These are phyloP conservation scores for Pseudogymnoascus sp. DNA, from an alignment of 2,329 filamentous ascomycete species.

Conservation along the genomic window DNA sequence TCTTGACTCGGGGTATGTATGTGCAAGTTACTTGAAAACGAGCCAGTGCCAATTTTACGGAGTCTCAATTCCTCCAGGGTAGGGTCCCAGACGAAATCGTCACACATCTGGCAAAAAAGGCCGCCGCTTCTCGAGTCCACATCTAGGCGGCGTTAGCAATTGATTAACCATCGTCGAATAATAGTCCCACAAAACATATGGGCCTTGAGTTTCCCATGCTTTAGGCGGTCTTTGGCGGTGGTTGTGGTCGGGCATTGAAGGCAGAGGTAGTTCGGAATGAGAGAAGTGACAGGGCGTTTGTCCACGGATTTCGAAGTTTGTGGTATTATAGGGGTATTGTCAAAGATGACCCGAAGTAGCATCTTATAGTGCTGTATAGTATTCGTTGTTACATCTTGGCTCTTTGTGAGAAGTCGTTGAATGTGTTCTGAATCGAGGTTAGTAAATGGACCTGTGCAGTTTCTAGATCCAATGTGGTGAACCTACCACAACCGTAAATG, in stretches of 20 bases:
- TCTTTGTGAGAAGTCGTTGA: constrained; percentile 55
- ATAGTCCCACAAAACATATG: constrained; percentile 62
- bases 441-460: constrained; percentile 25
- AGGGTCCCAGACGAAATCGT: constrained; percentile 76
- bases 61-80: constrained; percentile 68
- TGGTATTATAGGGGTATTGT: constrained; percentile 54
- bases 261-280: constrained; percentile 64
- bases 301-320: constrained; percentile 56
- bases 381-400: constrained; percentile 56
- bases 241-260: constrained; percentile 65
- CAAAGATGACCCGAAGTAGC: constrained; percentile 62
- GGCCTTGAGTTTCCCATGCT: constrained; percentile 60
- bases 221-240: constrained; percentile 54
- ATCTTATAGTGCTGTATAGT: constrained; percentile 66
- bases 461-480: background rate
- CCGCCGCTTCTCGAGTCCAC: constrained; percentile 70
- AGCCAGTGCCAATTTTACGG: constrained; percentile 59
- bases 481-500: constrained; percentile 56
- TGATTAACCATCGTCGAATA: background rate
- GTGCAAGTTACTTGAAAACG: constrained; percentile 49
- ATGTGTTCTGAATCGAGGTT: constrained; percentile 53
- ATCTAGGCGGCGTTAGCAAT: constrained; percentile 39
- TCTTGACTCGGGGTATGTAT: background rate
- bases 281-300: constrained; percentile 48
- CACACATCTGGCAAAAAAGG: constrained; percentile 73